A percentile compares a stretch with the other conserved stretches of the same genome.
These are phyloP conservation scores for Chiua sp. DNA, from an alignment of 1,284 basidiomycete genomes.

Conservation along the genomic window DNA sequence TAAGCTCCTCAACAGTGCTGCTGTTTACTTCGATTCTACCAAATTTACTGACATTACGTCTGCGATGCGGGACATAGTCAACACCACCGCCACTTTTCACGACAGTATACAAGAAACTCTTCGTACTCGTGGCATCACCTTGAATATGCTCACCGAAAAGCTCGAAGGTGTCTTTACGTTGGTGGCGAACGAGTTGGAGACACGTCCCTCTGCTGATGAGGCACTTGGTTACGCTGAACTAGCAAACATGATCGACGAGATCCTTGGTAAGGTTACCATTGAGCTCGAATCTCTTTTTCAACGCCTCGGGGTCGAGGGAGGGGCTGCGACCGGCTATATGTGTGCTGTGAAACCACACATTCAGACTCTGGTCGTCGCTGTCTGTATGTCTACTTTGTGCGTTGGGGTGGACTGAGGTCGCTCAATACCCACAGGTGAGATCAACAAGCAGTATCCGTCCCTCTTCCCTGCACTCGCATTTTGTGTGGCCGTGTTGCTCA, in stretches of 20 bases:
- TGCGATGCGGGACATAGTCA: slow-evolving; percentile 14
- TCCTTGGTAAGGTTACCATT: slow-evolving; percentile 3
- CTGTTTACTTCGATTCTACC: slow-evolving; percentile 3
- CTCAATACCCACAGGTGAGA: slow-evolving; percentile 10
- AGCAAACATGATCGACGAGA: slow-evolving; percentile 1
- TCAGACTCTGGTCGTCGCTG: not conserved
- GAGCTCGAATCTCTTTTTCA: slow-evolving; percentile 1
- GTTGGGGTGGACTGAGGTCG: too few species aligned
- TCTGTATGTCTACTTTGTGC: slow-evolving; percentile 11
- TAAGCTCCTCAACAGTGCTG: slow-evolving; percentile 4
- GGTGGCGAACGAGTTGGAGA: not conserved
- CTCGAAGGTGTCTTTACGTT: slow-evolving; percentile 5
- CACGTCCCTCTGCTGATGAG: not conserved
- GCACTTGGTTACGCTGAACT: slow-evolving; percentile 10
- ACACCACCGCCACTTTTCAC: too few species aligned
- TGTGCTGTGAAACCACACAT: not conserved
- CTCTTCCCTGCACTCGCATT: slow-evolving; percentile 13
- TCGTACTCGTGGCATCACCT: too few species aligned
- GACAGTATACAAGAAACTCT: too few species aligned
- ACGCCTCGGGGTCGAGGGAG: slow-evolving; percentile 4
- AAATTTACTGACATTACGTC: slow-evolving; percentile 8
- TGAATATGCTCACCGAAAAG: too few species aligned
- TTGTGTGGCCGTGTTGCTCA: slow-evolving; percentile 7
- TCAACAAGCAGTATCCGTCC: slow-evolving; percentile 17
- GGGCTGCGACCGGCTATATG: slow-evolving; percentile 2